Percentiles rank a stretch among this genome's conserved stretches.
Conservation (phyloP, 305 asterid genomes). For the Solanum chacoense region DNA sequence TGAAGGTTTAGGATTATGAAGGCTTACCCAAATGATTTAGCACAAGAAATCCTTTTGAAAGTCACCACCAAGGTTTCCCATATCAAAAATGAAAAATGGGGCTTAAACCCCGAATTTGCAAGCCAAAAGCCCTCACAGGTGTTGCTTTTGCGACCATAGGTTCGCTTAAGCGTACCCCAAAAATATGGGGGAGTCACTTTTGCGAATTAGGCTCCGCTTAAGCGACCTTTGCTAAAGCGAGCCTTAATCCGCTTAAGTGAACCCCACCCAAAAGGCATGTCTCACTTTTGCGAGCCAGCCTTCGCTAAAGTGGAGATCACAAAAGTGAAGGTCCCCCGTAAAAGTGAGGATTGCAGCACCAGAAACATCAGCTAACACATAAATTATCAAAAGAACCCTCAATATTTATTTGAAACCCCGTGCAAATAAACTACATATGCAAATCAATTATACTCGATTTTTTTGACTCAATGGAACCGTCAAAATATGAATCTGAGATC, state of each 20-base stretch:
- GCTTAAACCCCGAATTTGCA: background rate
- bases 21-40: background rate
- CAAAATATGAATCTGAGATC: background rate
- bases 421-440: background rate
- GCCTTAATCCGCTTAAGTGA: background rate
- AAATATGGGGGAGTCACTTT: background rate
- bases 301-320: background rate
- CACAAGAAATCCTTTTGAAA: background rate
- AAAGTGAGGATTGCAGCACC: background rate
- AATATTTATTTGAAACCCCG: background rate
- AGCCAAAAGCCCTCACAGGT: background rate
- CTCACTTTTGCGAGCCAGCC: background rate
- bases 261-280: background rate
- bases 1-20: background rate
- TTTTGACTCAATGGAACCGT: background rate
- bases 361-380: background rate
- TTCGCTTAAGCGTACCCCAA: background rate
- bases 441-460: background rate
- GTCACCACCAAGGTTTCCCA: background rate
- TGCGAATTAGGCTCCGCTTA: background rate
- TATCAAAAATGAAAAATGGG: background rate
- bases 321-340: background rate
- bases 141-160: background rate
- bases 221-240: background rate
- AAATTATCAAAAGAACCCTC: background rate